Percentiles rank a stretch among this genome's conserved stretches.
phyloP scores from a whole-genome alignment of 1,139 yeast species.

The Saccharomyces pastorianus region DNA sequence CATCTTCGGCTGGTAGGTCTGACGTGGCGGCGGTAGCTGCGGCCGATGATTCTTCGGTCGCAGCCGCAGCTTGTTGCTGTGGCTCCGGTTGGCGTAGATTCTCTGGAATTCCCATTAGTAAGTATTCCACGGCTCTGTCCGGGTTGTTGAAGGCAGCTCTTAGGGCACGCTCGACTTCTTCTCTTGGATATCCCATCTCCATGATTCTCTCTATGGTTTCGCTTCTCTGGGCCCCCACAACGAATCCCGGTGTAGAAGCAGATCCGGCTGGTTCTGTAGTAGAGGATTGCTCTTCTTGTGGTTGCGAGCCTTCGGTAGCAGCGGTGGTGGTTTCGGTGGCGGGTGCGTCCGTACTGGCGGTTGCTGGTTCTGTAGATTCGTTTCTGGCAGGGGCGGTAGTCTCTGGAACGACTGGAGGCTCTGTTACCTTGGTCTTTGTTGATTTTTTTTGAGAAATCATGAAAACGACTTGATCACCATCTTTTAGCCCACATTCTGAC shows the following conservation, averaged over 20 bases:
- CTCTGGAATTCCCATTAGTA: slow-evolving; percentile 85
- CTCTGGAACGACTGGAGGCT: slow-evolving; percentile 17
- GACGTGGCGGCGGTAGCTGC: background rate
- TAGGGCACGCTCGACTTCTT: slow-evolving; percentile 81
- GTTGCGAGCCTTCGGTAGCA: slow-evolving; percentile 10
- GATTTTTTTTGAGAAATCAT: slow-evolving; percentile 54
- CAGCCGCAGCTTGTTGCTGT: slow-evolving; percentile 12
- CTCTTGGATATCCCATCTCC: slow-evolving; percentile 94
- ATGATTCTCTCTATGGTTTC: slow-evolving; percentile 61
- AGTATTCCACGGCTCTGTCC: slow-evolving; percentile 93
- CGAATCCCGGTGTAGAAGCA: slow-evolving; percentile 27
- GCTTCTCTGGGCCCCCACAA: slow-evolving; percentile 27
- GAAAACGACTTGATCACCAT: slow-evolving; percentile 84
- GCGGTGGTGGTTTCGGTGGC: slow-evolving; percentile 25
- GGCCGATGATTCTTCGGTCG: slow-evolving; percentile 11
- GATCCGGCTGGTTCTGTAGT: slow-evolving; percentile 28
- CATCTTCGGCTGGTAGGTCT: slow-evolving; percentile 38
- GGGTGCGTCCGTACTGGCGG: slow-evolving; percentile 23
- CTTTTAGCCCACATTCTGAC: slow-evolving; percentile 67
- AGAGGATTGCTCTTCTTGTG: background rate
- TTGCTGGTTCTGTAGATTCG: slow-evolving; percentile 23
- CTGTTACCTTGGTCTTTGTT: slow-evolving; percentile 20
- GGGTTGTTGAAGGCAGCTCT: slow-evolving; percentile 97
- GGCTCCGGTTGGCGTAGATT: slow-evolving; percentile 34
- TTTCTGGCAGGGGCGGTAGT: slow-evolving; percentile 21